These are phyloP conservation scores for Gardenia jasminoides DNA, from an alignment of 257 asterid species.

Conservation along the genomic window DNA sequence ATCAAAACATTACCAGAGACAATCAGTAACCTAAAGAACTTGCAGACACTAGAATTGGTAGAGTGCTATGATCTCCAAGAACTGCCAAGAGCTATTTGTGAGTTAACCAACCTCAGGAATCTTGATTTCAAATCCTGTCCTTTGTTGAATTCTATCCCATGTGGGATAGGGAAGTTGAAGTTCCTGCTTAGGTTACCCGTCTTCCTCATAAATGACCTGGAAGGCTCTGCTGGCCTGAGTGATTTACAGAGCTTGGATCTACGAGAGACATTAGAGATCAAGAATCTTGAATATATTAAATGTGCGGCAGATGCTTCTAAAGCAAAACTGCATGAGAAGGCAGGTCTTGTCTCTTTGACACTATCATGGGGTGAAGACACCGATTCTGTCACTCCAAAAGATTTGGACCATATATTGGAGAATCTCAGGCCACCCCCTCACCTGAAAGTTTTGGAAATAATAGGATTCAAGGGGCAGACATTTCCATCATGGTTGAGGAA, in stretches of 20 bases:
- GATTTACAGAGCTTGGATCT: constrained; percentile 16
- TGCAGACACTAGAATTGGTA: constrained; percentile 8
- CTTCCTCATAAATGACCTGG: neutral
- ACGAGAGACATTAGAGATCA: constrained; percentile 13
- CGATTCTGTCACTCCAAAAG: neutral
- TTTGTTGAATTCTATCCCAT: constrained; percentile 4
- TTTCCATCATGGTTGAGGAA: too few relatives aligned
- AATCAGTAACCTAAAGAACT: constrained; percentile 13
- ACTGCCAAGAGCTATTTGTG: constrained; percentile 7
- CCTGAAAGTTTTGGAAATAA: constrained; percentile 12
- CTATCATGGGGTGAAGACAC: constrained; percentile 10
- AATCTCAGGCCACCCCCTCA: constrained; percentile 12
- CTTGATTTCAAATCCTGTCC: constrained; percentile 13
- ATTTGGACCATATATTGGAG: constrained; percentile 12
- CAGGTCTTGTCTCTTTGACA: neutral
- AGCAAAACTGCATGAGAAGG: constrained; percentile 16
- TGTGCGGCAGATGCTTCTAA: constrained; percentile 6
- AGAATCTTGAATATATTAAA: constrained; percentile 12
- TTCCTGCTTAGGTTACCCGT: constrained; percentile 13
- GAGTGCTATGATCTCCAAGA: constrained; percentile 10
- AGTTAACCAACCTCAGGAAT: constrained; percentile 18
- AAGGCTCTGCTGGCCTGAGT: neutral
- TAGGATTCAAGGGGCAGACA: neutral
- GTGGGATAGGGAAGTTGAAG: constrained; percentile 15
- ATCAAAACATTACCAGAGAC: constrained; percentile 13